These are phyloP conservation scores for Fusarium protoensiforme DNA, from an alignment of 2,329 filamentous ascomycete genomes.

Conservation along the genomic window DNA sequence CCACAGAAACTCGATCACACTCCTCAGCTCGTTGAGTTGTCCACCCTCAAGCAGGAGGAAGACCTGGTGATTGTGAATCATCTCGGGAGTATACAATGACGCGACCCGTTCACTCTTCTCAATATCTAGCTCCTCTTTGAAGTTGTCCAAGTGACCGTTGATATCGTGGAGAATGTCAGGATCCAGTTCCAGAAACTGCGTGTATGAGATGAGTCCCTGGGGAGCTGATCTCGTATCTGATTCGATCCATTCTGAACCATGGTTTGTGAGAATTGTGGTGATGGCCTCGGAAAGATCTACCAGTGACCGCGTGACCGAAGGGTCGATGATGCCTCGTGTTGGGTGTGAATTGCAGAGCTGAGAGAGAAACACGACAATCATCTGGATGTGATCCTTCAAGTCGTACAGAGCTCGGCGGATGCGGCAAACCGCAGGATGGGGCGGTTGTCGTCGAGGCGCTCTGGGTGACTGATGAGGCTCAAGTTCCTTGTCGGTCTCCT, in stretches of 20 bases:
- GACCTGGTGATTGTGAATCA: constrained; percentile 31
- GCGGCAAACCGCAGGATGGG: constrained; percentile 12
- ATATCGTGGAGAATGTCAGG: constrained; percentile 31
- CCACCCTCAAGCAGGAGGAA: constrained; percentile 21
- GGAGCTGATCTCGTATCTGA: neutral
- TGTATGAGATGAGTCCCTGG: constrained; percentile 16
- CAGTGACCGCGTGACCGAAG: neutral
- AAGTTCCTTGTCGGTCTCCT: neutral
- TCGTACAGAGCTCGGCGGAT: constrained; percentile 34
- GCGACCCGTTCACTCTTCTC: neutral
- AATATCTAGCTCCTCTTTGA: constrained; percentile 24
- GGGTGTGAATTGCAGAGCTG: neutral
- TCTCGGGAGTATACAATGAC: neutral
- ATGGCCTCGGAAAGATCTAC: constrained; percentile 18
- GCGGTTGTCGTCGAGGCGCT: neutral
- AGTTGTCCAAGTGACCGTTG: constrained; percentile 11
- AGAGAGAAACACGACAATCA: constrained; percentile 6
- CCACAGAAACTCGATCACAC: constrained; percentile 23
- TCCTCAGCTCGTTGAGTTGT: constrained; percentile 11
- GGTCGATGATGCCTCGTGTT: neutral
- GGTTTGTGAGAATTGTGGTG: constrained; percentile 35
- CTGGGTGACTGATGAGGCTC: neutral
- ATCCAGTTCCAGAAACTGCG: constrained; percentile 28
- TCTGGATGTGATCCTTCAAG: constrained; percentile 32
- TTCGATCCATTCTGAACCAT: constrained; percentile 41